Base-by-base conservation (phyloP, 306 rosid genomes). In the Purshia tridentata region DNA sequence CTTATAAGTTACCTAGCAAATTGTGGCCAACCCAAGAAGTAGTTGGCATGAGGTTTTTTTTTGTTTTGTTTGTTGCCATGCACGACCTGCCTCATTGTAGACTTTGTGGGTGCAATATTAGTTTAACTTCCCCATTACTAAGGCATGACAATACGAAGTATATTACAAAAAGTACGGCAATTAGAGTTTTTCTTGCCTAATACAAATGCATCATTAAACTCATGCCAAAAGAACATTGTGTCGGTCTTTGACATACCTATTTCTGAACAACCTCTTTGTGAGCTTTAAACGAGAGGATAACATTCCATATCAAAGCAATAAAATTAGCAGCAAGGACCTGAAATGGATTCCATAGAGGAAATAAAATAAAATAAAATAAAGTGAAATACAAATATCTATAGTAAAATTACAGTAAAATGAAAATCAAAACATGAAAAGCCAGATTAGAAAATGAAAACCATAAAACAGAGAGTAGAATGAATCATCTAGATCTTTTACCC, bases 281-380 rank as follows among this genome's bases (percentile, higher is more conserved):
- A 64, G 98, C 92, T 90, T 81, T 94, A 64, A 84, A 94, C 50
- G 97, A 94, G 77, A 94, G 96, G 79, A 94, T 87, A n/a, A 94
- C 98, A 85, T 94, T 91, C 96, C 98, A 94, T 42, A 77, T 80
- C 75, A 94, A 72, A 72, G 98, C 85, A 76, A 94, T 42, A 75
- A 87, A 68, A 74, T 94, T 94, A 42, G 98, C 97, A 66, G 95
- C 92, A 78, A 94, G 97, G 60, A 94, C 98, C 97, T 94, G 92
- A 50, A 84, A 82, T 78, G 48, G 29, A 70, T 70, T 59, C 47
- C 52, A 12, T 20, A 39, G 9, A 53, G 39, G 57, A 42, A 52
- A 69, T 23, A 40, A 35, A 55, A 14, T 67, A 37, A 71, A 35
- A 18, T 35, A 37, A 3, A 29, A 45, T 11, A 23, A 9, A 18